Base-by-base conservation (phyloP, 2,329 filamentous ascomycete species). In the Cladophialophora immunda region DNA sequence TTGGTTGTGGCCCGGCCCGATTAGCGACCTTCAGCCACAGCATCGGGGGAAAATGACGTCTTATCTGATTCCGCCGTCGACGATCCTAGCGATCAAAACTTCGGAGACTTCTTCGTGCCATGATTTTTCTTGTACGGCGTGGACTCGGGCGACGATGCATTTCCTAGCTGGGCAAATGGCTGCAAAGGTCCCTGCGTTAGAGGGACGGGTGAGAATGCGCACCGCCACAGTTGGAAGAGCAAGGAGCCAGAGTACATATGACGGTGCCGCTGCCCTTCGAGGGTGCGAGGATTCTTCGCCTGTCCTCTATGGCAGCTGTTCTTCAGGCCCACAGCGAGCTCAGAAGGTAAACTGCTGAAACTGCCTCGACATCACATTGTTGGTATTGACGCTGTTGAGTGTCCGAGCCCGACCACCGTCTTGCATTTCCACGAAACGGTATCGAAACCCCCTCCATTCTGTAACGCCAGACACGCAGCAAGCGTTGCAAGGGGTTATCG, bases 61-160 rank as follows among this genome's bases (percentile, higher is more conserved):
- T 50, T 25, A 25, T 50, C 17, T 25, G 45, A 50, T 25, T 15
- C 45, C 3, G 29, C 13, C 13, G 41, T 27, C 41, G 47, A 25
- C 47, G 58, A 61, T 54, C 58, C 7, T 13, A 22, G 19, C 41
- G 29, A 27, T 30, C 57, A 47, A 50, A 25, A 5, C 22, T 15
- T 25, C 19, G 19, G 19, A 50, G 38, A 41, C 17, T 50, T 54
- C 45, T 17, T 22, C 30, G 30, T 52, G 47, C 58, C 58, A 61
- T 61, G 58, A 27, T 53, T 54, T 61, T 61, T 32, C 58, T 61
- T 61, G 58, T 34, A n/a, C 13, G 29, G 30, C n/a, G 45, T 29
- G 58, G 41, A 61, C 50, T 17, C 19, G 27, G 11, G 47, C n/a
- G 25, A 32, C 32, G 15, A n/a, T 36, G n/a, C 7, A 36, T 61